phyloP scores from a whole-genome alignment of 345 rosid genomes.

The Gossypium sturtianum region DNA sequence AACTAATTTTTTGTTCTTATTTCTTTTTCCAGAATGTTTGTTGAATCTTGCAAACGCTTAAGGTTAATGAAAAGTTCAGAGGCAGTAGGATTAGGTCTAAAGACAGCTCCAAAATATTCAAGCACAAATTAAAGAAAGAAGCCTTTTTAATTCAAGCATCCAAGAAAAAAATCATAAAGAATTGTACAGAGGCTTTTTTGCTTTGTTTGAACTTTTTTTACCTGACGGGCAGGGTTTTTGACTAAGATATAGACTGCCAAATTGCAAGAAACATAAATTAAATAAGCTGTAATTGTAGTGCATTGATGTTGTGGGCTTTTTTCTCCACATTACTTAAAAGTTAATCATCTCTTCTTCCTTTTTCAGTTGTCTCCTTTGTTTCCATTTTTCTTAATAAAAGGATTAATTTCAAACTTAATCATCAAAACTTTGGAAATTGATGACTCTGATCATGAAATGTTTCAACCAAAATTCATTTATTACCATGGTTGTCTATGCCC shows the following conservation, averaged over 20 bases:
- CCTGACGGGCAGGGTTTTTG: slow-evolving; percentile 12
- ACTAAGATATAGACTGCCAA: background rate
- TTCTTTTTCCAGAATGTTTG: slow-evolving; percentile 44
- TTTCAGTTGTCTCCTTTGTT: background rate
- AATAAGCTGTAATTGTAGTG: slow-evolving; percentile 7
- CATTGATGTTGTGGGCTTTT: slow-evolving; percentile 5
- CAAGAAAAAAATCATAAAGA: background rate
- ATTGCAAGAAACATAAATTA: slow-evolving; percentile 9
- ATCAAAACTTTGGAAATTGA: no score
- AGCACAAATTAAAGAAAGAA: slow-evolving; percentile 23
- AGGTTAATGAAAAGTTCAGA: slow-evolving; percentile 57
- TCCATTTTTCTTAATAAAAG: no score
- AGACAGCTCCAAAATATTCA: slow-evolving; percentile 28
- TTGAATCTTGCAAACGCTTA: slow-evolving; percentile 63
- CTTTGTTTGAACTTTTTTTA: background rate
- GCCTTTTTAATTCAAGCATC: background rate
- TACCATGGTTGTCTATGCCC: no score
- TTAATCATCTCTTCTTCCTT: background rate
- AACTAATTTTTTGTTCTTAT: background rate
- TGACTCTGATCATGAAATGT: no score
- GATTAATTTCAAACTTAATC: no score
- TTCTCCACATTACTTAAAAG: background rate
- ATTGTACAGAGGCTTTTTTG: slow-evolving; percentile 33
- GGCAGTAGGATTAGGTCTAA: slow-evolving; percentile 39
- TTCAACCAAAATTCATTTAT: no score